These are phyloP conservation scores for Hymenoscyphus albidus DNA, from an alignment of 2,329 filamentous ascomycete genomes.

Conservation along the genomic window DNA sequence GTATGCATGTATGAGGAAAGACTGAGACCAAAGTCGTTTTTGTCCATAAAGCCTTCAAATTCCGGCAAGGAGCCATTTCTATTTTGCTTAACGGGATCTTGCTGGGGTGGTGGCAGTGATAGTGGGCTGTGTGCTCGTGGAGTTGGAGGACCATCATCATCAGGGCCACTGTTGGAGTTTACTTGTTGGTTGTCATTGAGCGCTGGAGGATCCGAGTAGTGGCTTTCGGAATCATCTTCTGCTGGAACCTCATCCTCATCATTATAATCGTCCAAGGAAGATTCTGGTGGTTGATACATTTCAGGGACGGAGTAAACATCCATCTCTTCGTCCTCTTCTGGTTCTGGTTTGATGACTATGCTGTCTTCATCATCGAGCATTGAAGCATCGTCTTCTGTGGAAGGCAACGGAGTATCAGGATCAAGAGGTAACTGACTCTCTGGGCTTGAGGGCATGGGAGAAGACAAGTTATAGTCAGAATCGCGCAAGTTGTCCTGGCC, in stretches of 20 bases:
- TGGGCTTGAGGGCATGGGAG: slow-evolving; percentile 56
- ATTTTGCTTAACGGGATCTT: slow-evolving; percentile 24
- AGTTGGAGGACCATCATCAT: slow-evolving; percentile 50
- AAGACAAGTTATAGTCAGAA: slow-evolving; percentile 62
- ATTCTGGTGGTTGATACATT: slow-evolving; percentile 55
- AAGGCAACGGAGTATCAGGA: slow-evolving; percentile 86
- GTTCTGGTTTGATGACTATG: slow-evolving; percentile 64
- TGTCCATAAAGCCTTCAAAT: slow-evolving; percentile 45
- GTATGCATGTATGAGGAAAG: slow-evolving; percentile 56
- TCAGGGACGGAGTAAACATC: slow-evolving; percentile 68
- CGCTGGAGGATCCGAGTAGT: slow-evolving; percentile 46
- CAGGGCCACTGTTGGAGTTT: slow-evolving; percentile 29
- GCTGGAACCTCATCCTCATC: slow-evolving; percentile 12
- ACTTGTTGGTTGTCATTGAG: slow-evolving; percentile 24
- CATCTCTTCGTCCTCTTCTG: slow-evolving; percentile 52
- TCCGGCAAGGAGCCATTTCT: slow-evolving; percentile 40
- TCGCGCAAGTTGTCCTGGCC: slow-evolving; percentile 49
- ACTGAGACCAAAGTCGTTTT: slow-evolving; percentile 50
- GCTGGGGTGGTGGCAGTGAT: slow-evolving; percentile 19
- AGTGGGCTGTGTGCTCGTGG: slow-evolving; percentile 45
- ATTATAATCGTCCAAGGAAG: slow-evolving; percentile 33
- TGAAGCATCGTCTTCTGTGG: slow-evolving; percentile 65
- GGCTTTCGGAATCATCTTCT: slow-evolving; percentile 38
- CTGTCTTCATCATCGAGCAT: slow-evolving; percentile 46
- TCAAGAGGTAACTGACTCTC: slow-evolving; percentile 63